Conservation (phyloP, 495 filamentous ascomycete species). For the Lepraria neglecta region DNA sequence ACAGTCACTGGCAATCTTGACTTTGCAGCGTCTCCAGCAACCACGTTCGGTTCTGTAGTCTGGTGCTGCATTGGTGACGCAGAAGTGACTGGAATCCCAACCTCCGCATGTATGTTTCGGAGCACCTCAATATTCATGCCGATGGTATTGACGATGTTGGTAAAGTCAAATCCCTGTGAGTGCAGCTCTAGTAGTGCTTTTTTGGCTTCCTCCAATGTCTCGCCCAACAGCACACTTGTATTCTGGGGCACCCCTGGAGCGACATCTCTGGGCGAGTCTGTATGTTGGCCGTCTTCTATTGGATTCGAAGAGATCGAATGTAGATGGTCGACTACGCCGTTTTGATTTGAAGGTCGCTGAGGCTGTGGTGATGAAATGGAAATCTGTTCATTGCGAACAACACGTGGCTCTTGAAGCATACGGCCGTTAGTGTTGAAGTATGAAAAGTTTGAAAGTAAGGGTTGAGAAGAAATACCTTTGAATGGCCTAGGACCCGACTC, state of each 20-base stretch:
- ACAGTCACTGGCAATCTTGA: neutral
- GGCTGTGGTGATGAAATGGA: neutral
- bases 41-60: conserved; percentile 8
- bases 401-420: neutral
- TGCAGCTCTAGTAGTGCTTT: conserved; percentile 59
- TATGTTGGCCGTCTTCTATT: neutral
- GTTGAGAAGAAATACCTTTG: neutral
- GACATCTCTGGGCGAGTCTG: neutral
- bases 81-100: conserved; percentile 46
- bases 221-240: neutral
- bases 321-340: neutral
- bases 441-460: neutral
- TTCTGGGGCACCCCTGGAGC: neutral
- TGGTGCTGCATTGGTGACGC: conserved; percentile 12
- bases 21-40: neutral
- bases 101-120: conserved; percentile 56
- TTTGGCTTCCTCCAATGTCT: conserved; percentile 42
- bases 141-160: conserved; percentile 58
- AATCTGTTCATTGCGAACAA: neutral
- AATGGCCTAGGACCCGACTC: neutral
- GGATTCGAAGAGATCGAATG: neutral
- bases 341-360: neutral
- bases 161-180: conserved; percentile 58
- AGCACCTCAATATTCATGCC: conserved; percentile 61
- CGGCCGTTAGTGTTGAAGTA: neutral